Percentiles rank a stretch among this genome's conserved stretches.
Conservation (phyloP, 192 early-diverging fungal species). For the Linderina pennispora region DNA sequence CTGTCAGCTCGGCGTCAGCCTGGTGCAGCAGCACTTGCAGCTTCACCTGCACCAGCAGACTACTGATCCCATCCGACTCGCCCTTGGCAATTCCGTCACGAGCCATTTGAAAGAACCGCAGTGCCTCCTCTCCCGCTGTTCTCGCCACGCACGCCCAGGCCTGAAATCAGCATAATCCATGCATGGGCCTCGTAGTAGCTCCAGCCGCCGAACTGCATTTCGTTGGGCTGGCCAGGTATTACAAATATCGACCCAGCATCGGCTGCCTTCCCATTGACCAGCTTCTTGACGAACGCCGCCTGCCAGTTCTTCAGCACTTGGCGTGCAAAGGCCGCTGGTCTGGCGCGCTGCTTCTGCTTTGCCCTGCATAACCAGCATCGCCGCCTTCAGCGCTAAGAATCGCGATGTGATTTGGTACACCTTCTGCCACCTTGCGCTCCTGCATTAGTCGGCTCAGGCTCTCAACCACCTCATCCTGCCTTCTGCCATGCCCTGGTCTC, state of each 20-base stretch:
- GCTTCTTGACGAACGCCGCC: slow-evolving; percentile 10
- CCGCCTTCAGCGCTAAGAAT: slow-evolving; percentile 30
- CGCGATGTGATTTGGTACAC: slow-evolving; percentile 15
- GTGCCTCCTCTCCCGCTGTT: slow-evolving; percentile 13
- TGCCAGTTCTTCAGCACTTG: slow-evolving; percentile 32
- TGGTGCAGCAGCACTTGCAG: slow-evolving; percentile 18
- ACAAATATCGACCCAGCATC: slow-evolving; percentile 16
- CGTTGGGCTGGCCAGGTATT: not conserved
- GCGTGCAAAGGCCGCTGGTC: slow-evolving; percentile 19
- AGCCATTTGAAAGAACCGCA: slow-evolving; percentile 26
- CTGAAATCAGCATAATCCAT: slow-evolving; percentile 39
- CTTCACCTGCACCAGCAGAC: slow-evolving; percentile 17
- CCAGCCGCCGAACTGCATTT: slow-evolving; percentile 9
- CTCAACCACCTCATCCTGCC: not conserved
- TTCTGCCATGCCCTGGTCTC: slow-evolving; percentile 21
- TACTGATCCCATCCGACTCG: slow-evolving; percentile 12
- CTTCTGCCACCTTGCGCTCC: not conserved
- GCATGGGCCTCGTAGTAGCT: slow-evolving; percentile 41
- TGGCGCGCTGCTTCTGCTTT: slow-evolving; percentile 9
- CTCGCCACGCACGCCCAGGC: slow-evolving; percentile 9
- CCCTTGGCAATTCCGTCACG: slow-evolving; percentile 31
- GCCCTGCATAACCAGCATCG: slow-evolving; percentile 6
- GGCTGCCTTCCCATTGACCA: slow-evolving; percentile 2
- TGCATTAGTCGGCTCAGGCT: not conserved
- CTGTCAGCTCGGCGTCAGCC: slow-evolving; percentile 11